Percentiles rank a stretch among this genome's conserved stretches.
These are phyloP conservation scores for Boletus sp. DNA, from an alignment of 768 basidiomycete genomes.

Conservation along the genomic window DNA sequence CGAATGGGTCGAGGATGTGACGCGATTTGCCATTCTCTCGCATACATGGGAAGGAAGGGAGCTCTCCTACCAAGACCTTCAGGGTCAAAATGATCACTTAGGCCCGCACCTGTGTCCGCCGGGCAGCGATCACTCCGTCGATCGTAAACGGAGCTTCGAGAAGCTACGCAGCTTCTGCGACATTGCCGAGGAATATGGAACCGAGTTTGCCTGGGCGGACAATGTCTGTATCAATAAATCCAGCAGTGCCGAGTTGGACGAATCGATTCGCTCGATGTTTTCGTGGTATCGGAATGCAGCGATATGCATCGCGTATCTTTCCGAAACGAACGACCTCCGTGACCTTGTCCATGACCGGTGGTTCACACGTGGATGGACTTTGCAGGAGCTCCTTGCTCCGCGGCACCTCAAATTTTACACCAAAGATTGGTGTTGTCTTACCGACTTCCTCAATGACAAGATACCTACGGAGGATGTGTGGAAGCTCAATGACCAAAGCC, in stretches of 20 bases:
- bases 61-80: background rate
- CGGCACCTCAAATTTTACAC: background rate
- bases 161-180: too few species aligned
- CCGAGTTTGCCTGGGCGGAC: background rate
- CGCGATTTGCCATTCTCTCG: background rate
- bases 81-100: background rate
- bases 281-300: background rate
- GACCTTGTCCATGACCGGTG: background rate
- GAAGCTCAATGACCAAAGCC: background rate
- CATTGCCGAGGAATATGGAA: too few species aligned
- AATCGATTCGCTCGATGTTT: background rate
- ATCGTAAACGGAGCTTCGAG: too few species aligned
- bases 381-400: background rate
- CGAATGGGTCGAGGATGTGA: background rate
- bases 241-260: background rate
- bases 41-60: constrained; percentile 1
- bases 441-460: background rate
- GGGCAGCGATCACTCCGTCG: background rate
- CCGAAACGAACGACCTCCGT: background rate
- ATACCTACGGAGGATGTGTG: background rate
- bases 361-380: background rate
- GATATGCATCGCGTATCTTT: background rate
- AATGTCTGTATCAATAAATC: background rate
- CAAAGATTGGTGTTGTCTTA: background rate
- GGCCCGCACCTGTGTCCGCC: background rate